Evolutionary conservation across 2,329 filamentous ascomycete species (phyloP).

Genomic region (Sporothrix inflata): DNA sequence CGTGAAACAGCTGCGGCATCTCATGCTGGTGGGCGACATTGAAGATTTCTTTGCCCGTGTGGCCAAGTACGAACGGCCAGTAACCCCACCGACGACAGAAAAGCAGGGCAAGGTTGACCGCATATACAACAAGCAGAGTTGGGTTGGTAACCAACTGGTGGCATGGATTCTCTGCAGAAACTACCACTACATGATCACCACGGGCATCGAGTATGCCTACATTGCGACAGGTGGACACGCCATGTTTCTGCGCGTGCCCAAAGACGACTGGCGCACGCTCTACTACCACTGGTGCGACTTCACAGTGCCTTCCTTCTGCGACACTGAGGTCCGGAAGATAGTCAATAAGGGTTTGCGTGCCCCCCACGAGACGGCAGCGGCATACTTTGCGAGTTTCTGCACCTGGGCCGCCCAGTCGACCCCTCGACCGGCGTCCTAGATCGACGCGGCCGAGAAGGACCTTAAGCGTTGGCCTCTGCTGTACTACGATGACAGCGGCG

Average conservation of each 20-base stretch:
- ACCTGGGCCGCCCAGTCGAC: not conserved
- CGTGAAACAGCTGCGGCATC: not conserved
- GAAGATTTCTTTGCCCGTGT: not conserved
- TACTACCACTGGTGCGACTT: conserved; percentile 10
- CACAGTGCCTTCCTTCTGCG: not conserved
- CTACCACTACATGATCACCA: not conserved
- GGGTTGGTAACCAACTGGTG: not conserved
- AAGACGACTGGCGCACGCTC: conserved; percentile 6
- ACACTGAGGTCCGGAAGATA: not conserved
- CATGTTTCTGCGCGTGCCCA: not conserved
- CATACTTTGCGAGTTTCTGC: conserved; percentile 26
- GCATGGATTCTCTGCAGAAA: not conserved
- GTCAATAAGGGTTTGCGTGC: not conserved
- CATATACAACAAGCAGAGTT: too few relatives aligned
- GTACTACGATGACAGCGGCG: not conserved
- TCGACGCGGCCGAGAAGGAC: not conserved
- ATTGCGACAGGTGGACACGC: not conserved
- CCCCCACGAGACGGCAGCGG: conserved; percentile 20
- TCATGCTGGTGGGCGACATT: not conserved
- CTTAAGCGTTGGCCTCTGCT: conserved; percentile 19
- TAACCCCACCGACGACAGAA: too few relatives aligned
- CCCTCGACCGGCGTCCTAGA: not conserved
- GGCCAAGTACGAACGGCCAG: too few relatives aligned
- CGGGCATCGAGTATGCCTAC: not conserved
- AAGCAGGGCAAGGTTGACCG: too few relatives aligned